phyloP scores from a whole-genome alignment of 345 rosid species.

The Nephelium lappaceum region DNA sequence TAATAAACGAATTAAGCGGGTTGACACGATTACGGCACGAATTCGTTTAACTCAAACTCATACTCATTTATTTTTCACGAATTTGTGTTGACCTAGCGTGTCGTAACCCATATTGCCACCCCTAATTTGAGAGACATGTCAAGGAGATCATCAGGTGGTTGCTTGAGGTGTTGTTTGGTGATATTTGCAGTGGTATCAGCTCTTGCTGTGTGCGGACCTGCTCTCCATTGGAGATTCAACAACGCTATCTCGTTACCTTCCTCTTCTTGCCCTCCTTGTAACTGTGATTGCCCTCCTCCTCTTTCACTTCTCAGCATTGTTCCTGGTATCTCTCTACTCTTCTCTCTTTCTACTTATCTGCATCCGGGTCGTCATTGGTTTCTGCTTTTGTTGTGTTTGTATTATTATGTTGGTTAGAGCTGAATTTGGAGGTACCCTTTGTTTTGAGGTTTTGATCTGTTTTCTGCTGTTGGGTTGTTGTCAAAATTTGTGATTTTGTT shows the following conservation, averaged over 20 bases:
- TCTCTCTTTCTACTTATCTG: not conserved
- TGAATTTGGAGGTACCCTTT: slow-evolving; percentile 28
- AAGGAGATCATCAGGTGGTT: slow-evolving; percentile 78
- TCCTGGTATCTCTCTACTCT: slow-evolving; percentile 59
- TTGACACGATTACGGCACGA: too few relatives aligned
- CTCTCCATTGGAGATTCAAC: slow-evolving; percentile 89
- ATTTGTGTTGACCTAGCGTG: too few relatives aligned
- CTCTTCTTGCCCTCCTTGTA: slow-evolving; percentile 74
- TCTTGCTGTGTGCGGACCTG: slow-evolving; percentile 89
- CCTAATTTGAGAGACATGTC: slow-evolving; percentile 58
- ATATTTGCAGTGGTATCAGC: slow-evolving; percentile 93
- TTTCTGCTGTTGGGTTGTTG: not conserved
- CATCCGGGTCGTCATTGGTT: not conserved
- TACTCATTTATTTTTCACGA: too few relatives aligned
- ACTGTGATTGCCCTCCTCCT: slow-evolving; percentile 95
- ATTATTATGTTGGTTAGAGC: slow-evolving; percentile 11
- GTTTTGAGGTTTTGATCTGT: slow-evolving; percentile 19
- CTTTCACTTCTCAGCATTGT: slow-evolving; percentile 87
- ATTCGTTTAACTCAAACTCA: too few relatives aligned
- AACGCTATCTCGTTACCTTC: slow-evolving; percentile 45
- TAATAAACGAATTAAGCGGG: too few relatives aligned
- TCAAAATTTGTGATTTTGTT: slow-evolving; percentile 9
- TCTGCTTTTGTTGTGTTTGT: not conserved
- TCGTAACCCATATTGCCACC: too few relatives aligned
- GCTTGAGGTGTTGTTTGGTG: slow-evolving; percentile 84